Percentiles rank a stretch among this genome's conserved stretches.
Conservation (phyloP, 2,329 filamentous ascomycete species). For the Pseudogymnoascus sp. region DNA sequence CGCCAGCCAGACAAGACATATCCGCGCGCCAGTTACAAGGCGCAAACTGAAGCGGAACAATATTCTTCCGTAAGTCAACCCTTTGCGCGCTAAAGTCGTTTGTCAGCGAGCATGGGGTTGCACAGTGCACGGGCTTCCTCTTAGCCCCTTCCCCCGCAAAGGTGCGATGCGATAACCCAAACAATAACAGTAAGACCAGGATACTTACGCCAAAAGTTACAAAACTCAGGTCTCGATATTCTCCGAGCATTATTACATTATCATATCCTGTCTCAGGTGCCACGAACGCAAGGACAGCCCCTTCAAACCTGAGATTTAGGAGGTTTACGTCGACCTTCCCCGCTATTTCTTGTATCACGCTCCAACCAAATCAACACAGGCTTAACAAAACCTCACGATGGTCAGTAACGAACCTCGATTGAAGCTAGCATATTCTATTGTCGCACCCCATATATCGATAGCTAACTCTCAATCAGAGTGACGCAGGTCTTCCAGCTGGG, state of each 20-base stretch:
- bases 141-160: conserved; percentile 2
- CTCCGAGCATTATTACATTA: not conserved
- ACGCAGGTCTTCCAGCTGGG: conserved; percentile 72
- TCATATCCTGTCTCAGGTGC: not conserved
- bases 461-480: conserved; percentile 42
- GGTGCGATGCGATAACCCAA: conserved; percentile 4
- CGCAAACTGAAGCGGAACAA: not conserved
- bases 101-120: not conserved
- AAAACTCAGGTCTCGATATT: not conserved
- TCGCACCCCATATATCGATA: not conserved
- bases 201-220: not conserved
- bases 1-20: not conserved
- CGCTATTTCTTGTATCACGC: conserved; percentile 8
- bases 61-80: not conserved
- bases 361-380: not conserved
- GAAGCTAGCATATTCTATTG: not conserved
- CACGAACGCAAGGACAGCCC: conserved; percentile 13
- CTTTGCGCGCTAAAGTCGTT: not conserved
- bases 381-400: not conserved
- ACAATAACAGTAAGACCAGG: conserved; percentile 7
- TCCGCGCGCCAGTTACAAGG: conserved; percentile 3
- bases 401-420: not conserved
- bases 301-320: conserved; percentile 5
- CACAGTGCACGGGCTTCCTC: not conserved
- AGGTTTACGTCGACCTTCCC: conserved; percentile 10